These are phyloP conservation scores for Debaryomyces hansenii DNA, from an alignment of 805 yeast species.

Conservation along the genomic window DNA sequence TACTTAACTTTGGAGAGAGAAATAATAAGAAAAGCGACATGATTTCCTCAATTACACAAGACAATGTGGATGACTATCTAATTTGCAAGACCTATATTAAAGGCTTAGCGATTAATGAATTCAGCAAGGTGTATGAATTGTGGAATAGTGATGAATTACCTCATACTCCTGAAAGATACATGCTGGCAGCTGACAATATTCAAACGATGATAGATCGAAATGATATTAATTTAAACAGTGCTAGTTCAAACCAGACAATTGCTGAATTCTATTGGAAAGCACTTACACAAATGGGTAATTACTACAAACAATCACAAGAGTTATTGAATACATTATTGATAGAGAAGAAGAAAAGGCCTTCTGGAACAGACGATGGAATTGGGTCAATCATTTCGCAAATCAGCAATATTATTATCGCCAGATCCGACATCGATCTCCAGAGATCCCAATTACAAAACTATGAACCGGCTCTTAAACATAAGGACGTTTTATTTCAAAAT, in stretches of 20 bases:
- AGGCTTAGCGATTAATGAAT: constrained; percentile 25
- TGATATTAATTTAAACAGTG: constrained; percentile 14
- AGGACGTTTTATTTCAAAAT: constrained; percentile 34
- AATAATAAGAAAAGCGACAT: constrained; percentile 15
- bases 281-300: constrained; percentile 35
- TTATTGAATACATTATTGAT: constrained; percentile 20
- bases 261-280: constrained; percentile 37
- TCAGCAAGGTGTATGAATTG: constrained; percentile 22
- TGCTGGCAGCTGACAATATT: constrained; percentile 45
- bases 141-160: constrained; percentile 37
- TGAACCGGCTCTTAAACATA: constrained; percentile 30
- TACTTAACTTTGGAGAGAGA: constrained; percentile 15
- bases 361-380: constrained; percentile 21
- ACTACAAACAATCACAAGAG: constrained; percentile 41
- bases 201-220: constrained; percentile 43
- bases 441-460: constrained; percentile 35
- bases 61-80: constrained; percentile 30
- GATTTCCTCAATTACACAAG: constrained; percentile 26
- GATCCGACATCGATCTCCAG: constrained; percentile 55
- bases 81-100: constrained; percentile 26
- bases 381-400: constrained; percentile 37
- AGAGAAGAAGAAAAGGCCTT: constrained; percentile 12
- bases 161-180: constrained; percentile 32
- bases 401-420: constrained; percentile 45
- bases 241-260: constrained; percentile 7